Conservation (phyloP, 345 rosid species). For the Excoecaria cochinchinensis region DNA sequence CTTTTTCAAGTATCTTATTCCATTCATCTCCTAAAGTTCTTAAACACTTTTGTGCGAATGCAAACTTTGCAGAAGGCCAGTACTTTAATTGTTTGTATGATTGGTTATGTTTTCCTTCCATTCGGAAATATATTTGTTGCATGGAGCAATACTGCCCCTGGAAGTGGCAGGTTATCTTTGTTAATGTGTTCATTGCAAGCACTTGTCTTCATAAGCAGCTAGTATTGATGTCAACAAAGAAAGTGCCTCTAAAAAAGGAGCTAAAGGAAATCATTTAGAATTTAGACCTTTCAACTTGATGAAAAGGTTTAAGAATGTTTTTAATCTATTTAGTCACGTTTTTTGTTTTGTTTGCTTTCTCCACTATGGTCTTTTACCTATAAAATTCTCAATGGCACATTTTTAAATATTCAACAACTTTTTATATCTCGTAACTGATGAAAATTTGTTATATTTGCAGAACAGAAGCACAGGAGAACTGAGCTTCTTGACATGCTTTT, state of each 20-base stretch:
- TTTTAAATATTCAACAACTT: neutral
- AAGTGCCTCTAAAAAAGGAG: neutral
- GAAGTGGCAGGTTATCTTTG: neutral
- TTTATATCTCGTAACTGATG: neutral
- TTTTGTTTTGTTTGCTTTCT: neutral
- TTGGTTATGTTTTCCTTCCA: neutral
- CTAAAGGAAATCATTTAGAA: neutral
- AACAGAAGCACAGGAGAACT: slow-evolving; percentile 89
- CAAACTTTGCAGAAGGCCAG: neutral
- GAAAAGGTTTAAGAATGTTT: neutral
- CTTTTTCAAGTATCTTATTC: neutral
- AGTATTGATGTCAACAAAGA: neutral
- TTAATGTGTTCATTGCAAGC: neutral
- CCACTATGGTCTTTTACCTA: neutral
- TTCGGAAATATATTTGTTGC: neutral
- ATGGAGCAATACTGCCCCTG: neutral
- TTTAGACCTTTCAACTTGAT: neutral
- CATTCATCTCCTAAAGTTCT: neutral
- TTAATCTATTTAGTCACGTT: neutral
- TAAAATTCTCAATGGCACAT: neutral
- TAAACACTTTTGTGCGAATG: neutral
- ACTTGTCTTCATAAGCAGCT: neutral
- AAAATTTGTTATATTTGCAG: slow-evolving; percentile 34
- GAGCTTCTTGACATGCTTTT: slow-evolving; percentile 81
- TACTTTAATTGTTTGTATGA: neutral